Percentiles rank a stretch among this genome's conserved stretches.
Conservation (phyloP, 371 early-diverging fungal genomes). For the Sporodiniella umbellata region DNA sequence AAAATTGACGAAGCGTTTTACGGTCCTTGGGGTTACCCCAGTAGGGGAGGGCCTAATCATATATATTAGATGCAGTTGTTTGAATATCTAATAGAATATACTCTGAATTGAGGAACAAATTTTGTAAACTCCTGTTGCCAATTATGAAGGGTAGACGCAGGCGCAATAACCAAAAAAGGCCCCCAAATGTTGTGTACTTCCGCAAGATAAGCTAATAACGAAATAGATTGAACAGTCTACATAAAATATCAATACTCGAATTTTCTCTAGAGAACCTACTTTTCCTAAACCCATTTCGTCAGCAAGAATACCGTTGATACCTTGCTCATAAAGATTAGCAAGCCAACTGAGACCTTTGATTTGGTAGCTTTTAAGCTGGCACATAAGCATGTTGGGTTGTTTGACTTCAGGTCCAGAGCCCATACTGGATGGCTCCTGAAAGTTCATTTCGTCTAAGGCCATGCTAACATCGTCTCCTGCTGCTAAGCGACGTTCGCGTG, state of each 20-base stretch:
- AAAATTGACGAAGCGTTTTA: slow-evolving; percentile 81
- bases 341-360: slow-evolving; percentile 99
- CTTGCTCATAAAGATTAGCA: slow-evolving; percentile 92
- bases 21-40: slow-evolving; percentile 94
- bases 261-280: slow-evolving; percentile 7
- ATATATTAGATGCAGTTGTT: too few species aligned
- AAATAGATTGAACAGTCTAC: slow-evolving; percentile 94
- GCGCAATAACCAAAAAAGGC: slow-evolving; percentile 95
- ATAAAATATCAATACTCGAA: background rate
- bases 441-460: slow-evolving; percentile 79
- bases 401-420: slow-evolving; percentile 65
- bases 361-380: slow-evolving; percentile 92
- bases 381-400: slow-evolving; percentile 89
- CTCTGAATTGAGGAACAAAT: slow-evolving; percentile 88
- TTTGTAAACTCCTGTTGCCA: slow-evolving; percentile 95
- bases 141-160: slow-evolving; percentile 95
- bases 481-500: slow-evolving; percentile 44
- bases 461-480: slow-evolving; percentile 45
- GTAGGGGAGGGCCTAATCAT: slow-evolving; percentile 82
- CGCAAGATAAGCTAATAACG: slow-evolving; percentile 87
- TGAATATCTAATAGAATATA: too few species aligned
- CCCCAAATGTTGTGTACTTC: slow-evolving; percentile 93
- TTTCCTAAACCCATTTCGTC: slow-evolving; percentile 96
- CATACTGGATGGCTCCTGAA: slow-evolving; percentile 80
- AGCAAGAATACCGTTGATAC: slow-evolving; percentile 97